Evolutionary conservation across 2,329 filamentous ascomycete species (phyloP), one percentile per base, ranked within the genome.

Genomic region (Tolypocladium cylindrosporum): DNA sequence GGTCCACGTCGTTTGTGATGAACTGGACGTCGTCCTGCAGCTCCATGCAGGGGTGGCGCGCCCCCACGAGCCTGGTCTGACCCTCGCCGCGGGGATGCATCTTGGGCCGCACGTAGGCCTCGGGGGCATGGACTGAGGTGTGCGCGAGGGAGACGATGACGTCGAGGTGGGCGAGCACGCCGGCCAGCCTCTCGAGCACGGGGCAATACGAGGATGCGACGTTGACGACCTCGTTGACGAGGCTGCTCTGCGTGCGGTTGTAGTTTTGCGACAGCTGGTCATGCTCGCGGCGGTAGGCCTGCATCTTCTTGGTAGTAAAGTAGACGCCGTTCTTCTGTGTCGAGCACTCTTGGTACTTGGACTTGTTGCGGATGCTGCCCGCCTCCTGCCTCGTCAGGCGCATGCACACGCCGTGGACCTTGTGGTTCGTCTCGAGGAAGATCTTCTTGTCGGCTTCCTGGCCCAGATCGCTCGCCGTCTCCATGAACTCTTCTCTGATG

Each of bases 271-370:
- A 95, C 0, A 97, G 80, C 72, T 97, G 92, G 68, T 99, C 93
- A 64, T 96, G 91, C 67, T 99, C 93, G 56, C 93, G 85, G 39
- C 94, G 88, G 66, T 92, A 83, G 34, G 85, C 81, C 68, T 91
- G 88, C 65, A 99, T 79, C 39, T 82, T 85, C 57, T 85, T 86
- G 4, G 94, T 99, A 1, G 94, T 97, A 73, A 99, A 99, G 76
- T 94, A 99, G 57, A 97, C 94, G 50, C 94, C 94, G 70, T 97
- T 99, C 80, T 99, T 99, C 74, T 97, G 94, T 0, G 95, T 99
- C 0, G 92, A 96, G 71, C 91, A 96, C 72, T 99, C 94, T 67
- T 93, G 88, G 67, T 97, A 99, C 55, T 86, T 80, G 59, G 85
- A 86, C 69, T 94, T 96, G 73, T 95, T 95, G 61, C 94, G 88